These are phyloP conservation scores for Nakaseomyces nivariensis DNA, from an alignment of 1,139 yeast genomes.

Conservation along the genomic window DNA sequence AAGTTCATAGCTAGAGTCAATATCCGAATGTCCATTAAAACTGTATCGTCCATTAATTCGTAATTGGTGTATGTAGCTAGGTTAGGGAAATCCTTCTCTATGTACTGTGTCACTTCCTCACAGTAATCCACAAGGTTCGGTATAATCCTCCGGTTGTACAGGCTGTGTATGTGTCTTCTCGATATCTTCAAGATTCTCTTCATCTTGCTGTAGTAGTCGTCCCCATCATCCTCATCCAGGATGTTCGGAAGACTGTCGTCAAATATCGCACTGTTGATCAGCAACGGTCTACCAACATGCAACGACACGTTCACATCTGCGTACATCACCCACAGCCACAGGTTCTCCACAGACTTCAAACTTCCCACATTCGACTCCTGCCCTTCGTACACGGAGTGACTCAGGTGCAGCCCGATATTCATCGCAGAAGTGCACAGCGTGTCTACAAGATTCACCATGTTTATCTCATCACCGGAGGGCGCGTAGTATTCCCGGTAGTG, in stretches of 20 bases:
- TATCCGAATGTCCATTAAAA: slow-evolving; percentile 10
- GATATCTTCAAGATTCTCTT: slow-evolving; percentile 14
- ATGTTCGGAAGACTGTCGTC: slow-evolving; percentile 1
- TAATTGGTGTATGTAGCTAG: slow-evolving; percentile 12
- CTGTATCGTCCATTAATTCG: slow-evolving; percentile 8
- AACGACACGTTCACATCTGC: slow-evolving; percentile 26
- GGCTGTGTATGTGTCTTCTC: slow-evolving; percentile 13
- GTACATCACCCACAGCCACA: slow-evolving; percentile 25
- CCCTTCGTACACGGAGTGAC: slow-evolving; percentile 17
- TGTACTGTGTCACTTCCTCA: slow-evolving; percentile 10
- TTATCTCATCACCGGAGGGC: slow-evolving; percentile 24
- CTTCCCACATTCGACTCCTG: slow-evolving; percentile 18
- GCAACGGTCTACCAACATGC: slow-evolving; percentile 25
- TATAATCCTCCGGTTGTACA: slow-evolving; percentile 7
- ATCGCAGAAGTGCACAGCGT: slow-evolving; percentile 22
- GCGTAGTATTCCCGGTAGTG: slow-evolving; percentile 13
- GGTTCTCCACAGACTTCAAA: slow-evolving; percentile 14
- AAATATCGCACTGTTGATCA: slow-evolving; percentile 14
- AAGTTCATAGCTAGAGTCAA: slow-evolving; percentile 3
- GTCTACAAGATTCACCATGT: slow-evolving; percentile 16
- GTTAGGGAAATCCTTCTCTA: slow-evolving; percentile 18
- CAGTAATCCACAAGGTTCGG: slow-evolving; percentile 14
- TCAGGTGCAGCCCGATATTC: slow-evolving; percentile 27
- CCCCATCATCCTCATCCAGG: not conserved
- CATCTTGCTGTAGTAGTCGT: slow-evolving; percentile 6